Conservation (phyloP, 148 eudicot species). For the Rhododendron griersonianum region DNA sequence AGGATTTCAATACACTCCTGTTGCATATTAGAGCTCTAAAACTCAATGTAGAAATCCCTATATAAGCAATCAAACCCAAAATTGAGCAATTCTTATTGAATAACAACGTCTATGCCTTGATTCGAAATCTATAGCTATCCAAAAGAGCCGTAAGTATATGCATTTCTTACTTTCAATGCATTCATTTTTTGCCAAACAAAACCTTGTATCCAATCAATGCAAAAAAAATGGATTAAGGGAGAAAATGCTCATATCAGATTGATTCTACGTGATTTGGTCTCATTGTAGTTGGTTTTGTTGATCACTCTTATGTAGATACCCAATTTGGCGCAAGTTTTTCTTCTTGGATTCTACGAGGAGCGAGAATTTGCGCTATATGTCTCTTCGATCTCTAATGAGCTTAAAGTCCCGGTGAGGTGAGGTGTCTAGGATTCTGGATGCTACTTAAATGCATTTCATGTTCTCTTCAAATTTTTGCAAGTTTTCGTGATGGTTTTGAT, state of each 20-base stretch:
- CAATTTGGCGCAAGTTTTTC: conserved; percentile 75
- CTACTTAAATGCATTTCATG: not conserved
- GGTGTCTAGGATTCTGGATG: not conserved
- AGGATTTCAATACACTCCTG: not conserved
- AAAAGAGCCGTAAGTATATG: not conserved
- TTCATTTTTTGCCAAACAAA: not conserved
- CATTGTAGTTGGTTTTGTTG: conserved; percentile 10
- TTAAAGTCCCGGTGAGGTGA: conserved; percentile 88
- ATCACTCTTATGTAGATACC: conserved; percentile 59
- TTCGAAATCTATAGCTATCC: not conserved
- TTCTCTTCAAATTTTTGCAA: not conserved
- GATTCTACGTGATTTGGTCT: not conserved
- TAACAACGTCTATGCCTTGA: not conserved
- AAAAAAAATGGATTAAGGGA: not conserved
- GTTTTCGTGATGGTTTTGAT: not conserved
- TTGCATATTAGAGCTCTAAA: not conserved
- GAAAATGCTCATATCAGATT: not conserved
- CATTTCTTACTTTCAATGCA: not conserved
- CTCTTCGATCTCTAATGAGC: conserved; percentile 89
- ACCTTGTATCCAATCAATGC: not conserved
- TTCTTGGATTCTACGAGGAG: conserved; percentile 83
- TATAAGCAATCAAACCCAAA: not conserved
- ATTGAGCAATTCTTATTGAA: not conserved
- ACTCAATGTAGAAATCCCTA: not conserved
- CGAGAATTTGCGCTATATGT: conserved; percentile 75